Conservation (phyloP, 176 grass and related monocot species). For the Elymus sibiricus region DNA sequence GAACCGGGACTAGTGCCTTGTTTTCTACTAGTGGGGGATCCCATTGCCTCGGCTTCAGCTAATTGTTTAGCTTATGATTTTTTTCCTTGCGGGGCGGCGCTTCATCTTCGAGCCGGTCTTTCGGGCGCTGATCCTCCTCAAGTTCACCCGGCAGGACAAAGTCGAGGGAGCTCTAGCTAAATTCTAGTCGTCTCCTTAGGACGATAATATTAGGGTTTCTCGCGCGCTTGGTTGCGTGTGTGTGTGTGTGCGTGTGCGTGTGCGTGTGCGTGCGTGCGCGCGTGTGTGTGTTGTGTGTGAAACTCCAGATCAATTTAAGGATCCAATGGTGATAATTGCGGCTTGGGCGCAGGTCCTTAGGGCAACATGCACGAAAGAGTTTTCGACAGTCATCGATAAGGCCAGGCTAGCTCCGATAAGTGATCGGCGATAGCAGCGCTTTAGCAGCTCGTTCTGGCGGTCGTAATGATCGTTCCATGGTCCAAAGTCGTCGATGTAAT, state of each 20-base stretch:
- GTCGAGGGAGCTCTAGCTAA: background rate
- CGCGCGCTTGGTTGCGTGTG: too few relatives aligned
- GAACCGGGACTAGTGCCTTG: too few relatives aligned
- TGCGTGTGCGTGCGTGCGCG: too few relatives aligned
- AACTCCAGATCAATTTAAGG: background rate
- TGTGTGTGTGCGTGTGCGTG: too few relatives aligned
- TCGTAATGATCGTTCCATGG: background rate
- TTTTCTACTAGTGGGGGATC: too few relatives aligned
- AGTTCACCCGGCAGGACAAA: rapidly evolving
- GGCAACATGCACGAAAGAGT: too few relatives aligned
- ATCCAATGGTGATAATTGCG: background rate
- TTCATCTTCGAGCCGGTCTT: background rate
- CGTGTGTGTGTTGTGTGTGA: too few relatives aligned
- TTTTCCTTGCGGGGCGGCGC: too few relatives aligned
- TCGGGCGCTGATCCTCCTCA: background rate
- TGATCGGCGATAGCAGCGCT: rapidly evolving
- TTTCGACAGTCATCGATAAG: background rate
- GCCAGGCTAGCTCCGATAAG: rapidly evolving
- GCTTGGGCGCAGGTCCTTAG: rapidly evolving
- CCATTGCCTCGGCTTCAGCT: background rate
- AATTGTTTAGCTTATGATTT: background rate
- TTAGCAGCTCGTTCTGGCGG: rapidly evolving
- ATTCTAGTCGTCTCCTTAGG: background rate
- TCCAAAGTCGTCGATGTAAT: too few relatives aligned
- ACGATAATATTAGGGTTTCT: background rate